Evolutionary conservation across 192 early-diverging fungal species (phyloP).

Genomic region (Funneliformis mosseae): DNA sequence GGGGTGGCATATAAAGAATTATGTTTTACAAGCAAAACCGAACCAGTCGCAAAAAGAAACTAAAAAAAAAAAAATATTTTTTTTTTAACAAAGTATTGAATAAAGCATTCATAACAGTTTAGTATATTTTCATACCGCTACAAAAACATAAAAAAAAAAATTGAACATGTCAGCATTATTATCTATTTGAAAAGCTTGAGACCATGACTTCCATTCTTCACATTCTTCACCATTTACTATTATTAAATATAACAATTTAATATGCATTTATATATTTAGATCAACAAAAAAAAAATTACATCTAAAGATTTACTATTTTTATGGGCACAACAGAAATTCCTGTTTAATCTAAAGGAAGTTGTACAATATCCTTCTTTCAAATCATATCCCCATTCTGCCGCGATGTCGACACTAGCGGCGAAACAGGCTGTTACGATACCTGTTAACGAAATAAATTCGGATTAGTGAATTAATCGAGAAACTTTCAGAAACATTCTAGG

Average conservation of each 20-base stretch:
- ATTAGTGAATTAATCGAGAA: conserved; percentile 30
- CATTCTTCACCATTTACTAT: not conserved
- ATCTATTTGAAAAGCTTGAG: not conserved
- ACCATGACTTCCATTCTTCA: not conserved
- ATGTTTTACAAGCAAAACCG: conserved; percentile 11
- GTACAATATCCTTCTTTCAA: conserved; percentile 82
- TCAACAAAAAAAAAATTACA: not conserved
- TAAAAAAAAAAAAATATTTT: conserved; percentile 18
- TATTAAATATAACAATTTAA: not conserved
- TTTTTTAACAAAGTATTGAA: too few relatives aligned
- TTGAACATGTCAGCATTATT: not conserved
- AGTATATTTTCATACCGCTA: not conserved
- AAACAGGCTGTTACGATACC: conserved; percentile 74
- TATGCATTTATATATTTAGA: not conserved
- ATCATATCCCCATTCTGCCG: conserved; percentile 89
- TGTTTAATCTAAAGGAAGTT: conserved; percentile 80
- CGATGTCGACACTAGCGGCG: conserved; percentile 85
- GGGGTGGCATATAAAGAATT: conserved; percentile 51
- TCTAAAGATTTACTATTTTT: conserved; percentile 13
- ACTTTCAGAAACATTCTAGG: too few relatives aligned
- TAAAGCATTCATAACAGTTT: not conserved
- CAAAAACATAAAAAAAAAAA: conserved; percentile 10
- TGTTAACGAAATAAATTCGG: conserved; percentile 11
- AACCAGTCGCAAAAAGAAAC: not conserved
- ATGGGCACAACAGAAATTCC: conserved; percentile 87